Evolutionary conservation across 2,329 filamentous ascomycete genomes (phyloP), one percentile per base, ranked within the genome.

Genomic region (Fusarium pseudograminearum): DNA sequence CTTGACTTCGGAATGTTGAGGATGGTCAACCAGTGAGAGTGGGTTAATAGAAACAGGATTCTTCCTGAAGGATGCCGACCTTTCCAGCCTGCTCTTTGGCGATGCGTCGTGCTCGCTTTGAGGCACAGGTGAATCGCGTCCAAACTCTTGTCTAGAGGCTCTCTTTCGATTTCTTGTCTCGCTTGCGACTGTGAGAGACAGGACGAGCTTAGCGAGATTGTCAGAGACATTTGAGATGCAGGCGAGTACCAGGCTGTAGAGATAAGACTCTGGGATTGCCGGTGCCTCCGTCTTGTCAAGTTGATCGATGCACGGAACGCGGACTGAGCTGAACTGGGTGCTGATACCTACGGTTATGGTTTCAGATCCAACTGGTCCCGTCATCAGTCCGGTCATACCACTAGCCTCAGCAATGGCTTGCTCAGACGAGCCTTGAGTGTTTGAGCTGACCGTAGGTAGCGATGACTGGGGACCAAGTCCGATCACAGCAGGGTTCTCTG

Each of bases 171-270:
- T 81, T 77, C 89, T 80, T 70, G 80, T 79, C 22, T 97, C 93
- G n/a, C 83, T 83, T 7, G 93, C 91, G 2, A 97, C 93, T 1
- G 96, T 97, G 38, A 99, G 82, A 1, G 96, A 96, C 16, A 99
- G 85, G 47, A 98, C 91, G 71, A 97, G 97, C 77, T 95, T 97
- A 31, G 95, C 96, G 20, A 99, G 84, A 4, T 93, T 94, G 76
- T 99, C 96, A 1, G 95, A 97, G 51, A 99, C 87, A 2, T 90
- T 93, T 45, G 92, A 95, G 63, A 99, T 91, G 75, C 95, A 98
- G 4, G 93, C 91, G 42, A 99, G 82, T 2, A 95, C 92, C 48
- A 99, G 84, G 67, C 92, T 93, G 80, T 98, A 98, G 10, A 97
- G 87, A 75, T 99, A 99, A 0, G 96, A 97, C 65, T 98, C 95